Percentiles rank a stretch among this genome's conserved stretches.
Evolutionary conservation across 2,329 filamentous ascomycete species (phyloP).

Genomic region (Blastomyces silverae): DNA sequence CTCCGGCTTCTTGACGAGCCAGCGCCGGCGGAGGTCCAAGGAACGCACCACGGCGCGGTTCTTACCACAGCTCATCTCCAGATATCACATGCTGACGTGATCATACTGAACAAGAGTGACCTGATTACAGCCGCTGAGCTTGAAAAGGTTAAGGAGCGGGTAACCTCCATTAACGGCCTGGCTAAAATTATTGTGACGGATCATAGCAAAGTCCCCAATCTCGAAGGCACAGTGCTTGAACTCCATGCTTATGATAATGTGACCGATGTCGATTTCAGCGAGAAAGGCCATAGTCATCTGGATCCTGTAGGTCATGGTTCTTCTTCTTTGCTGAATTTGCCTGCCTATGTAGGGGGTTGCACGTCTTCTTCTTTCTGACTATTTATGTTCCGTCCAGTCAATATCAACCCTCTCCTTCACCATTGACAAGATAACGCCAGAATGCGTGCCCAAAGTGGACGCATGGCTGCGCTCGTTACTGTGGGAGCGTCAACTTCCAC

Average conservation of each 20-base stretch:
- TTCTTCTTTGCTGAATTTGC: constrained; percentile 14
- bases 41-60: constrained; percentile 52
- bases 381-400: constrained; percentile 47
- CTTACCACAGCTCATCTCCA: constrained; percentile 93
- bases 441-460: constrained; percentile 61
- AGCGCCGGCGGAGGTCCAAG: constrained; percentile 33
- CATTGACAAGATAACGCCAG: constrained; percentile 53
- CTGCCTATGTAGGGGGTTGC: background rate
- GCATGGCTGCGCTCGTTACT: constrained; percentile 74
- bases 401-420: constrained; percentile 76
- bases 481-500: constrained; percentile 57
- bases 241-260: constrained; percentile 88
- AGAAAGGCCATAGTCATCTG: constrained; percentile 80
- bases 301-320: constrained; percentile 63
- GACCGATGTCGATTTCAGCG: constrained; percentile 60
- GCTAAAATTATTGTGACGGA: constrained; percentile 78
- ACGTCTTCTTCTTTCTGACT: background rate
- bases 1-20: constrained; percentile 70
- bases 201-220: constrained; percentile 68
- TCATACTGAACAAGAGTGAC: constrained; percentile 91
- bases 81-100: constrained; percentile 91
- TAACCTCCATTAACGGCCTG: constrained; percentile 80
- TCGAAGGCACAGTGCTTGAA: constrained; percentile 83
- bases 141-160: constrained; percentile 59
- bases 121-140: constrained; percentile 67